These are phyloP conservation scores for Trypanosoma caninum DNA, from an alignment of 208 protist species.

Conservation along the genomic window DNA sequence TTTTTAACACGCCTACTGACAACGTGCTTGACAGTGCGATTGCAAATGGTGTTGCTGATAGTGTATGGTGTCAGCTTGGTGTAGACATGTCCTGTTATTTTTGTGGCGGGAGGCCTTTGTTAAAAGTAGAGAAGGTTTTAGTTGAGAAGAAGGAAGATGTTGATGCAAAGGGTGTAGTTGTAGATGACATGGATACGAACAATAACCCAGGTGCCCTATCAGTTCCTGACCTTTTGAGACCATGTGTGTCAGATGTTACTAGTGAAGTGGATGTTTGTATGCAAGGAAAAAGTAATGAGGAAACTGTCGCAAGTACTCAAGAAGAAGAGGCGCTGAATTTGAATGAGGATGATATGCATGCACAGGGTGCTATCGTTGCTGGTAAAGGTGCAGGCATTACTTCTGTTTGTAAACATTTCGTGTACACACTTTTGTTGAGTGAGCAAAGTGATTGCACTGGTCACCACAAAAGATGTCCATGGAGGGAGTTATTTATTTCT, in stretches of 20 bases:
- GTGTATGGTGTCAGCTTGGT: not conserved
- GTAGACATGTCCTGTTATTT: slow-evolving; percentile 15
- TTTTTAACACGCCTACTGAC: not conserved
- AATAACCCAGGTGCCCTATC: not conserved
- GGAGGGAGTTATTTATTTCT: slow-evolving; percentile 15
- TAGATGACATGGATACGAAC: not conserved
- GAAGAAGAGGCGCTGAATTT: not conserved
- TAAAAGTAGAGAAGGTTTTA: not conserved
- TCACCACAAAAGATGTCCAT: slow-evolving; percentile 25
- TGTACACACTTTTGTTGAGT: slow-evolving; percentile 12
- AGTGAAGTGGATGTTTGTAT: not conserved
- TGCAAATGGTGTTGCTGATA: not conserved
- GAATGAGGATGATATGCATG: not conserved
- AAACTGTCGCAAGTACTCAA: no score
- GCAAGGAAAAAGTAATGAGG: no score
- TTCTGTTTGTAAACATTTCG: not conserved
- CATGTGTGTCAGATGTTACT: not conserved
- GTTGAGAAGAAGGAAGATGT: not conserved
- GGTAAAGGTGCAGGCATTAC: not conserved
- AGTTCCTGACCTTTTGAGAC: no score
- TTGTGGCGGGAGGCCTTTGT: slow-evolving; percentile 11
- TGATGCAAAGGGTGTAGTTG: not conserved
- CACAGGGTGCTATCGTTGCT: not conserved
- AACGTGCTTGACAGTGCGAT: not conserved
- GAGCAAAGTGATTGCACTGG: slow-evolving; percentile 5